These are phyloP conservation scores for Vaccinium vitisidaea DNA, from an alignment of 148 eudicot species.

Conservation along the genomic window DNA sequence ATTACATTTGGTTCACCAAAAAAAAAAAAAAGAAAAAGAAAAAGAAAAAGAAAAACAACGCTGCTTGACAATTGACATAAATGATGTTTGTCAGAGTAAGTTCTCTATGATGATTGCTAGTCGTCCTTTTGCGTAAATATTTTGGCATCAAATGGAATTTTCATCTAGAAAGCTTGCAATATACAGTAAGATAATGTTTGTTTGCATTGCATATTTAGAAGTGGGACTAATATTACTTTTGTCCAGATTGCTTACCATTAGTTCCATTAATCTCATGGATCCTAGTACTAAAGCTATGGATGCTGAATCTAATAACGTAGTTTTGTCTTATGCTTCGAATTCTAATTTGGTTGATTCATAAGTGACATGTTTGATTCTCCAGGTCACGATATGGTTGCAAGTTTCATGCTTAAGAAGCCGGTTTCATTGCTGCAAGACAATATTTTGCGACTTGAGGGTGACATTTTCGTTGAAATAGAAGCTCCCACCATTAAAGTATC, in stretches of 20 bases:
- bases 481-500: conserved; percentile 59
- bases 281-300: background rate
- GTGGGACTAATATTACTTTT: background rate
- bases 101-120: background rate
- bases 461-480: conserved; percentile 67
- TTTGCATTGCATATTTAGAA: background rate
- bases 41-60: too few relatives aligned
- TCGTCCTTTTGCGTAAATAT: background rate
- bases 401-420: conserved; percentile 66
- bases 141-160: background rate
- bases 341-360: background rate
- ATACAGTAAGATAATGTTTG: background rate
- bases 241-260: background rate
- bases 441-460: conserved; percentile 50
- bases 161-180: background rate
- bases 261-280: background rate
- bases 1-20: background rate
- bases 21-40: background rate
- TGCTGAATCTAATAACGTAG: background rate
- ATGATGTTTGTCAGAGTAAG: background rate
- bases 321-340: background rate
- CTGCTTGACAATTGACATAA: background rate
- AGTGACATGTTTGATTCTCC: conserved; percentile 16
- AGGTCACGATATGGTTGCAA: conserved; percentile 84
- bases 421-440: conserved; percentile 57